Evolutionary conservation across 2,329 filamentous ascomycete genomes (phyloP).

Genomic region (Trichophyton simii): DNA sequence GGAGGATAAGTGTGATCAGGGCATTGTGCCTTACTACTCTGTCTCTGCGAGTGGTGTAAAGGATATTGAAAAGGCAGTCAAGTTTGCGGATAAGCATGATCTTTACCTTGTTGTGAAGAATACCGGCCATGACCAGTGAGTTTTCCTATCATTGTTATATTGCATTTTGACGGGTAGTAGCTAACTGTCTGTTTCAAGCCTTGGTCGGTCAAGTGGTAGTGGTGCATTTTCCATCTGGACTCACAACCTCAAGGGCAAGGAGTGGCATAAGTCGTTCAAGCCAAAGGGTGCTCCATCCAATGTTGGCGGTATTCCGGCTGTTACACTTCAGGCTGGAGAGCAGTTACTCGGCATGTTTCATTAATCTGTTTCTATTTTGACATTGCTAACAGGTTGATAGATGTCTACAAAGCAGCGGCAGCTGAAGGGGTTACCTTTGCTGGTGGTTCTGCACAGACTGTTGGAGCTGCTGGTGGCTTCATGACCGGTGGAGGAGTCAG

Average conservation of each 20-base stretch:
- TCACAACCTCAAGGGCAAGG: conserved; percentile 19
- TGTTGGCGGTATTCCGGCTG: conserved; percentile 14
- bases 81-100: conserved; percentile 18
- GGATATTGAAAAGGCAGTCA: conserved; percentile 16
- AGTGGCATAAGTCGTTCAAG: conserved; percentile 17
- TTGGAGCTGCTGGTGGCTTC: conserved; percentile 20
- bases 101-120: conserved; percentile 21
- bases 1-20: conserved; percentile 16
- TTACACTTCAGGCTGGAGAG: conserved; percentile 20
- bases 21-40: conserved; percentile 18
- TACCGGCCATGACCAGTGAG: conserved; percentile 20
- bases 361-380: not conserved
- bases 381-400: conserved; percentile 6
- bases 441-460: conserved; percentile 18
- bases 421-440: conserved; percentile 17
- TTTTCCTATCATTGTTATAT: not conserved
- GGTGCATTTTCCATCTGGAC: conserved; percentile 21
- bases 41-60: conserved; percentile 12
- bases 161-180: not conserved
- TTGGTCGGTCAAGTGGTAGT: conserved; percentile 18
- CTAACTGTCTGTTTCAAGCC: conserved; percentile 8
- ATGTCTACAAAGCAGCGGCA: conserved; percentile 18
- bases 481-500: conserved; percentile 20
- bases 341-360: conserved; percentile 16
- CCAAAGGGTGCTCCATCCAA: conserved; percentile 14